Base-by-base conservation (phyloP, 768 basidiomycete genomes). In the Pleurotus citrinopileatus region DNA sequence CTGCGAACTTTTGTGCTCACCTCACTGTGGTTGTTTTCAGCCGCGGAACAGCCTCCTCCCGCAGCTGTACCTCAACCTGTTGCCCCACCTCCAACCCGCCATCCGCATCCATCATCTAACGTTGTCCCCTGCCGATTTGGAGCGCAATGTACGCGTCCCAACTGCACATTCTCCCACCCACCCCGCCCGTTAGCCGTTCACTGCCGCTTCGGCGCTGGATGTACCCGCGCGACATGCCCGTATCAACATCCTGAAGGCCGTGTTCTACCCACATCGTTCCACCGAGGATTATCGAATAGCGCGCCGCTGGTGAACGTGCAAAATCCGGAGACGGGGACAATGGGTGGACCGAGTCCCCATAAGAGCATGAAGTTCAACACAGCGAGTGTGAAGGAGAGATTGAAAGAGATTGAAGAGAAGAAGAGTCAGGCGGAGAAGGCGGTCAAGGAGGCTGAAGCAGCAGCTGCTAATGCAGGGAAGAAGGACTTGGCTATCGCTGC, bases 181-280 rank as follows among this genome's bases (percentile, higher is more conserved):
- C 61, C 73, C 42, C 78, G 79, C 47, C 68, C 68, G 28, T 73
- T 72, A 45, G 64, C 71, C 32, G 73, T 75, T 61, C 81, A 80
- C 25, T 98, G 96, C 70, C 83, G 88, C 51, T 98, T 91, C 61
- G 95, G 92, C 19, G 74, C 88, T 12, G 80, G 74, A 17, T 98
- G 96, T 69, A 97, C 93, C 7, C 84, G 92, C 52, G 83, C 85
- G 28, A 79, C 84, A 58, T 98, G 96, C 67, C 70, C 84, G n/a
- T 99, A 88, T 78, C 84, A 90, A 58, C 96, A 99, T 65, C 96
- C 96, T 0, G 84, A 90, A 54, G 89, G 88, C 8, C 87, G 91
- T 10, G 87, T 89, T 20, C 76, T 92, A 6, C 91, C 91, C 2
- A 76, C 83, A 2, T 73, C 84, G 10, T 94, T 94, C 78, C 89